Evolutionary conservation across 148 eudicot genomes (phyloP).

Genomic region (Gaultheria prostrata): DNA sequence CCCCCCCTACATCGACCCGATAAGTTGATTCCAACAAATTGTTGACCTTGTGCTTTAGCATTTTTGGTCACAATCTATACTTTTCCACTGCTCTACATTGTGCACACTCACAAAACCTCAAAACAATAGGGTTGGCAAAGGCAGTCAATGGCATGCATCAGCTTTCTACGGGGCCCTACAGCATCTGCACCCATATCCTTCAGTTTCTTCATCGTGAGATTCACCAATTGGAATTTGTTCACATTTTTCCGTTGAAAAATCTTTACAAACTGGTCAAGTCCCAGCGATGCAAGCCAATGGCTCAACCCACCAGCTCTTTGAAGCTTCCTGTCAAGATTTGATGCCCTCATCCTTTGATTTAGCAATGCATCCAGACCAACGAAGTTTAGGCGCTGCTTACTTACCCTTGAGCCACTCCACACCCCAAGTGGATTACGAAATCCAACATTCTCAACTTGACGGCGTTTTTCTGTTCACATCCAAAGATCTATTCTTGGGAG

Average conservation of each 20-base stretch:
- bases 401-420: conserved; percentile 25
- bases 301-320: conserved; percentile 72
- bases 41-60: neutral
- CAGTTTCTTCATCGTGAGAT: conserved; percentile 78
- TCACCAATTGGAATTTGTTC: conserved; percentile 61
- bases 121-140: conserved; percentile 52
- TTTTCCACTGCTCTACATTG: neutral
- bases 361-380: conserved; percentile 25
- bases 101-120: conserved; percentile 18
- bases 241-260: conserved; percentile 49
- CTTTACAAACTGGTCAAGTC: conserved; percentile 58
- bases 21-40: neutral
- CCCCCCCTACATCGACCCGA: neutral
- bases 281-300: conserved; percentile 72
- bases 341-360: conserved; percentile 54
- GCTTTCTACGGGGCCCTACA: conserved; percentile 92
- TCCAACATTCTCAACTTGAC: conserved; percentile 18
- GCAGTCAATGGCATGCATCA: conserved; percentile 91
- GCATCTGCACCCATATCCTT: conserved; percentile 88
- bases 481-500: conserved; percentile 14
- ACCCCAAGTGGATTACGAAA: conserved; percentile 14
- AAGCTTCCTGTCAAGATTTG: conserved; percentile 71
- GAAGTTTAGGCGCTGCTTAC: conserved; percentile 23
- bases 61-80: neutral
- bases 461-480: conserved; percentile 5